These are phyloP conservation scores for Pseudozyma pruni DNA, from an alignment of 1,284 basidiomycete genomes.

Conservation along the genomic window DNA sequence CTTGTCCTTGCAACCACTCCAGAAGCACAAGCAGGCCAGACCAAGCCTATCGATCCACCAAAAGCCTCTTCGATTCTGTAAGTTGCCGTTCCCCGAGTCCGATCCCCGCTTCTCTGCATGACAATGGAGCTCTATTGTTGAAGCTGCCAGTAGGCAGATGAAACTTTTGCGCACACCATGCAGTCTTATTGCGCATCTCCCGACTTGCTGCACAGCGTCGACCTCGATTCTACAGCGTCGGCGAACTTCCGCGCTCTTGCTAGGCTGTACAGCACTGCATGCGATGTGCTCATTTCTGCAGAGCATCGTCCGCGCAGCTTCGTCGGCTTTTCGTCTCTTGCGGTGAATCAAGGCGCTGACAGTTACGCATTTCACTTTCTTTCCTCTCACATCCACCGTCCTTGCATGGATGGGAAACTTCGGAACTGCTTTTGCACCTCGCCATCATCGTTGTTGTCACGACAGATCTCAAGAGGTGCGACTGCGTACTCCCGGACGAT, in stretches of 20 bases:
- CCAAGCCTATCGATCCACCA: slow-evolving; percentile 9
- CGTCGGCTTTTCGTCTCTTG: too few species aligned
- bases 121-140: slow-evolving; percentile 9
- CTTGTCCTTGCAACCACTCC: background rate
- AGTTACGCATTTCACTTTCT: background rate
- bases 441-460: background rate
- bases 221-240: slow-evolving; percentile 7
- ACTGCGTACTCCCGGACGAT: slow-evolving; percentile 8
- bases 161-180: slow-evolving; percentile 2
- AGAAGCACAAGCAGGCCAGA: slow-evolving; percentile 12
- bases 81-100: background rate
- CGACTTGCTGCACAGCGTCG: slow-evolving; percentile 2
- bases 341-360: background rate
- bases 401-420: too few species aligned
- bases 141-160: slow-evolving; percentile 14
- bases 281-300: too few species aligned
- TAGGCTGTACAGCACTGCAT: too few species aligned
- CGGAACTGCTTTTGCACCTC: background rate
- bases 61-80: slow-evolving; percentile 16
- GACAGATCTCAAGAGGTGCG: slow-evolving; percentile 4
- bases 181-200: slow-evolving; percentile 3
- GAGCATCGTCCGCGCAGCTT: too few species aligned
- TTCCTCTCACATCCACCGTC: too few species aligned
- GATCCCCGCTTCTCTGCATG: slow-evolving; percentile 1
- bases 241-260: background rate